Evolutionary conservation across 148 eudicot genomes (phyloP).

Genomic region (Silene latifolia): DNA sequence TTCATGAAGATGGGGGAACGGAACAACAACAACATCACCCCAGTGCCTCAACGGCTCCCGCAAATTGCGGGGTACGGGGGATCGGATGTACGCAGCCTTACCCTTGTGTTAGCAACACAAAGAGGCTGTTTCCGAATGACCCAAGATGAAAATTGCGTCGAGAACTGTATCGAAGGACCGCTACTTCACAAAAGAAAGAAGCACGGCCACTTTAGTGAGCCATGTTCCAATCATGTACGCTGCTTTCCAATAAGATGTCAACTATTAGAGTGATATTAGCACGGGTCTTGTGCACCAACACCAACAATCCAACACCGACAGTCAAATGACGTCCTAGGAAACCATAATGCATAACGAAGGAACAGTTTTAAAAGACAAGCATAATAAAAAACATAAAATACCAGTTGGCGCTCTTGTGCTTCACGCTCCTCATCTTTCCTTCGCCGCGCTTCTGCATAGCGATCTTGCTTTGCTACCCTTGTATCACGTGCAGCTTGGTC

Average conservation of each 20-base stretch:
- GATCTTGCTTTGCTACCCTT: conserved; percentile 70
- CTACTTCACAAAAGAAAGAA: too few relatives aligned
- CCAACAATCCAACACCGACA: not conserved
- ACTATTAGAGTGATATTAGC: too few relatives aligned
- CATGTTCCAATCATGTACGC: not conserved
- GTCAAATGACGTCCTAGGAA: not conserved
- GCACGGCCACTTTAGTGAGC: too few relatives aligned
- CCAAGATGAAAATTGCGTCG: too few relatives aligned
- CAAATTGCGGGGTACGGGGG: too few relatives aligned
- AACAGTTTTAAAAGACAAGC: not conserved
- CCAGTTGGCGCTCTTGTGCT: conserved; percentile 74
- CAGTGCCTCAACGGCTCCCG: too few relatives aligned
- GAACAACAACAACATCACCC: too few relatives aligned
- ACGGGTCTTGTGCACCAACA: not conserved
- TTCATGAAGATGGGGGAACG: not conserved
- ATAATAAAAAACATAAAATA: conserved; percentile 27
- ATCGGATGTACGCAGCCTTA: too few relatives aligned
- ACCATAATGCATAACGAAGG: not conserved
- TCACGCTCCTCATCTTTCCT: conserved; percentile 93
- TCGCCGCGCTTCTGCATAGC: conserved; percentile 80
- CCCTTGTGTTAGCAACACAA: too few relatives aligned
- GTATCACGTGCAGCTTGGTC: conserved; percentile 89
- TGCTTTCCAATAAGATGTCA: not conserved
- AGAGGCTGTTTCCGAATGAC: too few relatives aligned
- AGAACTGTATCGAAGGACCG: too few relatives aligned